Conservation (phyloP, 1,284 basidiomycete species). For the Cryptococcus amylolentus region DNA sequence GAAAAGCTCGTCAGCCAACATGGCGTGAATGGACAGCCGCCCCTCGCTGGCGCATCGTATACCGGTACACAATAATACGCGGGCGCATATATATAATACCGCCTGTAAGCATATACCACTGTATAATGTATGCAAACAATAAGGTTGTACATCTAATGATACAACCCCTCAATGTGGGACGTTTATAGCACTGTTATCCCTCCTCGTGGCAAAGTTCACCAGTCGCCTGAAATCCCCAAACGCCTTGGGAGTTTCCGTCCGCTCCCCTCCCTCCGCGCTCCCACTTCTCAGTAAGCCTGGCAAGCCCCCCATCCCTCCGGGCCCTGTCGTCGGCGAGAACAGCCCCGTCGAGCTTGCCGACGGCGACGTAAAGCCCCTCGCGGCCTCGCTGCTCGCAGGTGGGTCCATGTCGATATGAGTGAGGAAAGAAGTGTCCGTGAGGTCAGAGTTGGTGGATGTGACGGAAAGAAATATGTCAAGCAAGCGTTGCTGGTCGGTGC, state of each 20-base stretch:
- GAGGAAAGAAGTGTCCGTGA: slow-evolving; percentile 83
- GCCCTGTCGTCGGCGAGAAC: slow-evolving; percentile 23
- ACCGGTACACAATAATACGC: too few species aligned
- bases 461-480: slow-evolving; percentile 86
- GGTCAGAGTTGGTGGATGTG: slow-evolving; percentile 79
- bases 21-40: too few species aligned
- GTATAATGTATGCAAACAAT: too few species aligned
- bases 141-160: neutral
- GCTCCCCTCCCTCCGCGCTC: slow-evolving; percentile 43
- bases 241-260: slow-evolving; percentile 62
- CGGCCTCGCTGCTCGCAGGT: neutral
- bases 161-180: neutral
- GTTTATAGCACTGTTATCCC: slow-evolving; percentile 16
- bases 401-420: slow-evolving; percentile 88
- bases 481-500: slow-evolving; percentile 78
- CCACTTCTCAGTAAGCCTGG: slow-evolving; percentile 24
- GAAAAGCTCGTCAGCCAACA: too few species aligned
- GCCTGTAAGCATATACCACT: neutral
- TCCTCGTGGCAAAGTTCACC: slow-evolving; percentile 74
- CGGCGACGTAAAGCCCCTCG: slow-evolving; percentile 19
- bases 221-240: slow-evolving; percentile 81
- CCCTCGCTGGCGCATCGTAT: too few species aligned
- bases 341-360: slow-evolving; percentile 23
- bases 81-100: too few species aligned
- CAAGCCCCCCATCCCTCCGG: slow-evolving; percentile 7